Conservation (phyloP, 2,329 filamentous ascomycete species). For the Microsporum canis region DNA sequence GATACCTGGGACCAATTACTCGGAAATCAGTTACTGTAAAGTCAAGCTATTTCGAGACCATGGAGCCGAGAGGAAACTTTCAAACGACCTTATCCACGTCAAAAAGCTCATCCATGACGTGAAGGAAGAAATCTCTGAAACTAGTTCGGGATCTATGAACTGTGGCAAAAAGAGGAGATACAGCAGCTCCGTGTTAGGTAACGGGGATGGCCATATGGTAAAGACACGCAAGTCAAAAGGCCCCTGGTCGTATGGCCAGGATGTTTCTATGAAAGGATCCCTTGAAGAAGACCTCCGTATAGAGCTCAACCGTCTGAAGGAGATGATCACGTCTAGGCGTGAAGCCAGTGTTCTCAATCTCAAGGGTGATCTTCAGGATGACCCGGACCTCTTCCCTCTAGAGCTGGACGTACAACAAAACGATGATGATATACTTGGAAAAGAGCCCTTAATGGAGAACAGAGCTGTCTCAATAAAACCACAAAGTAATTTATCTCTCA, state of each 20-base stretch:
- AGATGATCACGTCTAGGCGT: slow-evolving; percentile 37
- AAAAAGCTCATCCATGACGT: slow-evolving; percentile 95
- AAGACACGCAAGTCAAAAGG: slow-evolving; percentile 71
- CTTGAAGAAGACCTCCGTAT: slow-evolving; percentile 36
- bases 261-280: slow-evolving; percentile 33
- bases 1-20: neutral
- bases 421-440: slow-evolving; percentile 21
- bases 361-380: slow-evolving; percentile 35
- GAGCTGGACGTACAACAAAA: slow-evolving; percentile 23
- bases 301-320: slow-evolving; percentile 34
- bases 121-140: slow-evolving; percentile 81
- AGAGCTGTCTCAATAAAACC: neutral
- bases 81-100: slow-evolving; percentile 87
- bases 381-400: slow-evolving; percentile 36
- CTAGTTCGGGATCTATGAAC: slow-evolving; percentile 46
- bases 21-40: slow-evolving; percentile 72
- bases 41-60: slow-evolving; percentile 96
- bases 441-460: slow-evolving; percentile 23
- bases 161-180: slow-evolving; percentile 52
- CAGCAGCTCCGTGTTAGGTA: slow-evolving; percentile 37
- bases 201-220: slow-evolving; percentile 32
- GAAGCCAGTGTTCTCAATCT: slow-evolving; percentile 33
- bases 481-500: neutral
- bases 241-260: slow-evolving; percentile 77
- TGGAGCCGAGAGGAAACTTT: slow-evolving; percentile 85